Evolutionary conservation across 495 filamentous ascomycete species (phyloP), one percentile per base, ranked within the genome.

Genomic region (Astrocystis sublimbata): DNA sequence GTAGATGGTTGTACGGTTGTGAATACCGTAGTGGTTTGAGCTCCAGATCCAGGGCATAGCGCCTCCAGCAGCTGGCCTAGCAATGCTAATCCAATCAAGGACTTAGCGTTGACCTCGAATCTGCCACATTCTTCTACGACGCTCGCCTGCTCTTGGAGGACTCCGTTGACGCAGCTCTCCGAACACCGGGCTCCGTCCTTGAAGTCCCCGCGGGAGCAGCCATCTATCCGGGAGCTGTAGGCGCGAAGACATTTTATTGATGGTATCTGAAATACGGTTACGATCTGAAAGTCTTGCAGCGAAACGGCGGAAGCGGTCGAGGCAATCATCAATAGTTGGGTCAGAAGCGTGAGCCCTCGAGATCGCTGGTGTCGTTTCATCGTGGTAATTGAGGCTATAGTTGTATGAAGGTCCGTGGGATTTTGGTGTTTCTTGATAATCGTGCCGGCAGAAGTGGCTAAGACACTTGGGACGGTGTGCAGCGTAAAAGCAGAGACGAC

Each of bases 181-280:
- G 78, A 78, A 62, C 78, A 80, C 26, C 65, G 64, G n/a, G 38
- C 60, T 31, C 69, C 73, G 10, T 50, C 19, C 4, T 40, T 58
- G 59, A 80, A 80, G 60, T 80, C 78, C 23, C 24, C 60, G 17
- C 53, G 64, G 6, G 61, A 55, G 65, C 78, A 80, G 46, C 70
- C 68, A 6, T 57, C 19, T 33, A 80, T 74, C 0, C 60, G 63
- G 23, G 53, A 41, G 56, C 74, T 73, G 62, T 80, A 80, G 42
- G 75, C 73, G 13, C 73, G 54, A 19, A 76, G 73, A 52, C 78
- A 80, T 15, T 53, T 50, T 6, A 62, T 5, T 36, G 75, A 68
- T 0, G 76, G 71, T 47, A 78, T 67, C 8, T 66, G 60, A 7
- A 68, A 51, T 17, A 75, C 75, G 12, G 70, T 73, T 60, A 80